Conservation (phyloP, 208 protist genomes). For the Leishmania braziliensis region DNA sequence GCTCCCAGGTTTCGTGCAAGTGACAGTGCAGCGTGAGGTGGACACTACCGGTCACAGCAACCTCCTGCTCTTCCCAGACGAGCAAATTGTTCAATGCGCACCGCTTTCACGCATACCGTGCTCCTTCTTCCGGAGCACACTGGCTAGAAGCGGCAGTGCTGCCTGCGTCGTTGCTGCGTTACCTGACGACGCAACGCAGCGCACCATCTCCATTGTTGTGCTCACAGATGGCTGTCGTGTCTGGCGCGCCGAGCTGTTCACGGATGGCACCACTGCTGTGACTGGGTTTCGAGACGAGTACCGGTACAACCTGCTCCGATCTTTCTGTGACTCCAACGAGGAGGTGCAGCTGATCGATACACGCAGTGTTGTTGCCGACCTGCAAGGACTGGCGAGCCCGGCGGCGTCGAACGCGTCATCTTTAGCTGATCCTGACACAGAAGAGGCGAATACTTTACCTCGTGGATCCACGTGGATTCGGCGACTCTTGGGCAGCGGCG, state of each 20-base stretch:
- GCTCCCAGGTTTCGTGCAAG: constrained; percentile 34
- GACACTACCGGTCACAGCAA: constrained; percentile 50
- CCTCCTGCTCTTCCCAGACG: constrained; percentile 52
- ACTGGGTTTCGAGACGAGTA: constrained; percentile 28
- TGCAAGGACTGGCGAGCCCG: constrained; percentile 15
- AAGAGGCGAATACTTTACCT: not conserved
- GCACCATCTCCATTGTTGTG: constrained; percentile 41
- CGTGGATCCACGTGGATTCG: constrained; percentile 17
- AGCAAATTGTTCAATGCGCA: constrained; percentile 42
- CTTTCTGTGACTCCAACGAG: constrained; percentile 28
- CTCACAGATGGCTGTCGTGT: constrained; percentile 63
- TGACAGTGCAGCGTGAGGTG: constrained; percentile 61
- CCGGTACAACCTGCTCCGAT: constrained; percentile 27
- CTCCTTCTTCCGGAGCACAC: constrained; percentile 22
- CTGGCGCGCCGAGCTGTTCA: constrained; percentile 60
- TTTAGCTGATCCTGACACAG: not conserved
- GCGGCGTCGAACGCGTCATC: not conserved
- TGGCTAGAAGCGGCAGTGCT: constrained; percentile 9
- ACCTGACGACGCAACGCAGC: constrained; percentile 28
- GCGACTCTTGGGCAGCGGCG: constrained; percentile 15
- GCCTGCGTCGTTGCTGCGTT: constrained; percentile 52
- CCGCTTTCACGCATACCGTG: constrained; percentile 27
- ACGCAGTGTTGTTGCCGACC: constrained; percentile 21
- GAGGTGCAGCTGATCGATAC: constrained; percentile 29
- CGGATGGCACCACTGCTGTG: constrained; percentile 47